Base-by-base conservation (phyloP, 768 basidiomycete genomes). In the Galerina sulciceps region DNA sequence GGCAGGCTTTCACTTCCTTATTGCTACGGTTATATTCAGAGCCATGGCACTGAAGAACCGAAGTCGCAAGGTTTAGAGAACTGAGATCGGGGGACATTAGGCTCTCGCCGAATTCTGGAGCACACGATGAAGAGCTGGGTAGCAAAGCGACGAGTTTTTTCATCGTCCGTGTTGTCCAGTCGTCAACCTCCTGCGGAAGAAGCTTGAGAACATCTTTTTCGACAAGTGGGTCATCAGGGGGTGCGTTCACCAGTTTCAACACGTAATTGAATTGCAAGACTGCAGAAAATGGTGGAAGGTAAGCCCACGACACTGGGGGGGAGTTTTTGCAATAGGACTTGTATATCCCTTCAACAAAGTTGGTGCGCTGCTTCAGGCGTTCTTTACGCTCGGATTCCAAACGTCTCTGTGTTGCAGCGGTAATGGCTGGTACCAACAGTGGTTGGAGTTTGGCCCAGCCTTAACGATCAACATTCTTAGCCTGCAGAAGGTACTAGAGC, bases 21-120 rank as follows among this genome's bases (percentile, higher is more conserved):
- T 26, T 26, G 26, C 6, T 26, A 26, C 26, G 26, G 4, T 3
- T 6, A 6, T 3, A 26, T 6, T 26, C 44, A n/a, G 64, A 67
- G 36, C 67, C 67, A 37, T 65, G 53, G 54, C 68, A 69, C 6
- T 56, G 59, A 44, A 63, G 67, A 11, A 65, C 62, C 37, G 62
- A 63, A 17, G 66, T 67, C 13, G 65, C 48, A 49, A 62, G 65
- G 36, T 61, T 45, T 35, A 67, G 23, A 35, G 38, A 36, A 20
- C 48, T 45, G 22, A 58, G 20, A 40, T 52, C 34, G 36, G 53
- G 15, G 10, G 23, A 8, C 3, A 31, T 56, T 5, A 26, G 14
- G 44, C 40, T 34, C 18, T n/a, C 17, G 1, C n/a, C 18, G 22
- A 14, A 4, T 43, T 57, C 26, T 26, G 3, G 26, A 26, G 26